Base-by-base conservation (phyloP, 768 basidiomycete species). In the Termitomyces heimii region DNA sequence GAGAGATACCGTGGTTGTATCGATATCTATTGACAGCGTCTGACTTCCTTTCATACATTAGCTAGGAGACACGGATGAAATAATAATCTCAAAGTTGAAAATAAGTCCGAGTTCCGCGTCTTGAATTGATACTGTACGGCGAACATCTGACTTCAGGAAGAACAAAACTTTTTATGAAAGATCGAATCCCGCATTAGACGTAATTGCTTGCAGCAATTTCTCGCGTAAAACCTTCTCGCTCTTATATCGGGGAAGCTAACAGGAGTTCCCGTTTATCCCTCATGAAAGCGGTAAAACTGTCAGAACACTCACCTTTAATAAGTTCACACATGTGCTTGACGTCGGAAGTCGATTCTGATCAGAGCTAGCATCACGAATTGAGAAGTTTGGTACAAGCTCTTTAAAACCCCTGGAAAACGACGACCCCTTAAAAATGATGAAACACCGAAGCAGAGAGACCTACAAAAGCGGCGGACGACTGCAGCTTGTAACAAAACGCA, bases 401-500 rank as follows among this genome's bases (percentile, higher is more conserved):
- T 86, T 85, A 78, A 94, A 94, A 3, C 92, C 92, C 3, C 88
- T 89, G 62, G 5, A 50, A 37, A 46, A 28, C 26, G 28, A 60
- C 35, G 57, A 58, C 22, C 50, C 4, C 18, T 6, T 37, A 29
- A 31, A 1, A 22, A 18, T 16, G 12, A 7, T 8, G 4, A 32
- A 16, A 10, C 37, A 28, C 6, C 31, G 20, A 16, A 40, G 44
- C 35, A 39, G 35, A 28, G 1, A 16, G 3, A 75, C 88, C 63
- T 62, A 92, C 86, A 95, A 75, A 28, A 98, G 73, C 0, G 94
- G 95, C 0, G 95, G 92, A 16, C 93, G 80, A 64, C 90, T 88
- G 64, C 93, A 94, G 61, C 91, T 93, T 18, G 97, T 98, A 20
- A 94, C 96, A 64, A 98, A 99, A 14, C 92, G 81, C 56, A 99